phyloP scores from a whole-genome alignment of 164 flowering plant genomes.

The Vitis rotundifolia region DNA sequence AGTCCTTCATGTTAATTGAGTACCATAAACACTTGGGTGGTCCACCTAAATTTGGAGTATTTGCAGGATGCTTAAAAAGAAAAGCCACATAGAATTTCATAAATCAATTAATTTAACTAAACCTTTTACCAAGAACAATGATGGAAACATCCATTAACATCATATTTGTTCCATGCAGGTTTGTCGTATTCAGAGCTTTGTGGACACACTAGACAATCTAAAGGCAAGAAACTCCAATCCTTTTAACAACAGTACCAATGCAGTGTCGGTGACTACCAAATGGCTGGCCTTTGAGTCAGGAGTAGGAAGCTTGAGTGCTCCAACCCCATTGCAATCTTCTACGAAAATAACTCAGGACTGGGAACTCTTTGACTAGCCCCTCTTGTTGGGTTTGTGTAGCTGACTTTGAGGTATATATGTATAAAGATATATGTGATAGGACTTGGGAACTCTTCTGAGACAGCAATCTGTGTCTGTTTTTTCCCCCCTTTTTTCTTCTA shows the following conservation, averaged over 20 bases:
- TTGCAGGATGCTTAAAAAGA: too few relatives aligned
- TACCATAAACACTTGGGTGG: too few relatives aligned
- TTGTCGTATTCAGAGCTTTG: constrained; percentile 36
- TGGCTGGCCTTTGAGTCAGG: constrained; percentile 40
- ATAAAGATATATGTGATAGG: neutral
- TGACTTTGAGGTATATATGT: too few relatives aligned
- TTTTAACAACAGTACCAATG: constrained; percentile 18
- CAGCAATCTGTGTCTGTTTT: neutral
- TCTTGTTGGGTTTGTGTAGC: neutral
- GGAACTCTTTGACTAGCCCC: constrained; percentile 34
- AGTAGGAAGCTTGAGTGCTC: constrained; percentile 31
- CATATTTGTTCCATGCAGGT: constrained; percentile 27
- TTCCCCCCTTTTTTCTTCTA: too few relatives aligned
- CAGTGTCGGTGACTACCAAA: constrained; percentile 28
- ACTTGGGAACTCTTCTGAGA: neutral
- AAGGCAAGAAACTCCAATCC: constrained; percentile 34
- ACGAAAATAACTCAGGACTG: constrained; percentile 34
- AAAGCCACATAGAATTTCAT: too few relatives aligned
- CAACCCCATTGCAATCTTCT: constrained; percentile 19
- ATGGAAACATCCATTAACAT: neutral
- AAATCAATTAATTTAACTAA: too few relatives aligned
- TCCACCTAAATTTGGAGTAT: too few relatives aligned
- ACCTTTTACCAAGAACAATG: neutral
- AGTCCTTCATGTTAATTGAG: too few relatives aligned
- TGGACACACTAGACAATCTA: constrained; percentile 36